Evolutionary conservation across 768 basidiomycete genomes (phyloP).

Genomic region (Podaxis sp.): DNA sequence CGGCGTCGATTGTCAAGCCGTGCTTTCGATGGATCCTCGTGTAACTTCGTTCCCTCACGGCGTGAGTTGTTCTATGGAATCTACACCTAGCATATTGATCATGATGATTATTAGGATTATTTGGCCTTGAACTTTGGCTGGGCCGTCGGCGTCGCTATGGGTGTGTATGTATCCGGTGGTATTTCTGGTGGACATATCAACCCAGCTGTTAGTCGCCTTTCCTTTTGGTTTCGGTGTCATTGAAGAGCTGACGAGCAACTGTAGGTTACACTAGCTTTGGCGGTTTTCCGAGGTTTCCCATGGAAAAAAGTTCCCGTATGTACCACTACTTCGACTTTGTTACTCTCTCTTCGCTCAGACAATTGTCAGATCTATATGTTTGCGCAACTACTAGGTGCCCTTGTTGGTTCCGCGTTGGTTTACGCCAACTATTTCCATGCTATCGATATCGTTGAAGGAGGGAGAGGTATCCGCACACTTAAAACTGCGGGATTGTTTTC

Average conservation of each 20-base stretch:
- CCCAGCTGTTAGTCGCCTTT: conserved; percentile 50
- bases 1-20: conserved; percentile 57
- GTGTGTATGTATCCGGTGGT: conserved; percentile 65
- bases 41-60: conserved; percentile 54
- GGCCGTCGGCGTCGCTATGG: conserved; percentile 61
- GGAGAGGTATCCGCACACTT: conserved; percentile 52
- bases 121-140: conserved; percentile 54
- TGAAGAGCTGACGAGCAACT: conserved; percentile 1
- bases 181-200: conserved; percentile 79
- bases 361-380: conserved; percentile 25
- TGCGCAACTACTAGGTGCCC: conserved; percentile 61
- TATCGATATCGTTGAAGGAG: conserved; percentile 64
- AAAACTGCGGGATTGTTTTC: conserved; percentile 57
- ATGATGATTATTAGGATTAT: conserved; percentile 36
- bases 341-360: background rate
- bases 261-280: conserved; percentile 69
- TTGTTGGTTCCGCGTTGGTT: conserved; percentile 55
- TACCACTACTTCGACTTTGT: background rate
- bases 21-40: conserved; percentile 43
- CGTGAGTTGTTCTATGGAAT: conserved; percentile 31
- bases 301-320: conserved; percentile 74
- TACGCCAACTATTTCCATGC: conserved; percentile 71
- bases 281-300: conserved; percentile 71
- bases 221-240: background rate
- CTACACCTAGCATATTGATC: background rate